Evolutionary conservation across 202 grass and related monocot genomes (phyloP), one percentile per base, ranked within the genome.

Genomic region (Brachypodium distachyon): DNA sequence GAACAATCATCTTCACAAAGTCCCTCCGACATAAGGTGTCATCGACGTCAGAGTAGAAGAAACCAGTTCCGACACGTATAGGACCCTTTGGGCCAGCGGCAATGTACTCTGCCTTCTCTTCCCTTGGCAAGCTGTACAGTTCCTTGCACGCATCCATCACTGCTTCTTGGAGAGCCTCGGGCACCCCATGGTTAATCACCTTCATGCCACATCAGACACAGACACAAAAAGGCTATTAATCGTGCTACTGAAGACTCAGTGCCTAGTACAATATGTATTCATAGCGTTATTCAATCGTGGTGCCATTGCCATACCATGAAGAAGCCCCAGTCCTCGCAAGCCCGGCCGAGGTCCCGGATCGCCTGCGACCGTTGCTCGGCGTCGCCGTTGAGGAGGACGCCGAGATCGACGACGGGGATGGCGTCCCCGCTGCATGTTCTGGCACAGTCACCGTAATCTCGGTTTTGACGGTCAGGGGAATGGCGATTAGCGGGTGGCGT

Each of bases 241-340:
- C 42, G 12, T 43, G 10, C 9, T 21, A 42, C 54, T 67, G 14
- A 42, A 16, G 4, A 40, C 6, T 12, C 37, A n/a, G 1, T 54
- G 19, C 12, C 1, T 31, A 67, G 11, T n/a, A 19, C 4, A n/a
- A n/a, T n/a, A n/a, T n/a, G n/a, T n/a, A n/a, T n/a, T n/a, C n/a
- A n/a, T 33, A 34, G 27, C 19, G 22, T 16, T 49, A 3, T 43
- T 60, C 38, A 11, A 32, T 21, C 40, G 40, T 29, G 18, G 64
- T 47, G 41, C 5, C 65, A 26, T 81, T 47, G 41, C 5, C 65
- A 26, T 81, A 93, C 88, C 94, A 94, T 92, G 84, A 97, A 97
- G 67, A 90, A 94, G 65, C 91, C 94, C 91, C 91, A 92, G 25
- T 94, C 91, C 72, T 90, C 27, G 72, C 91, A 97, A 14, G 84